Percentiles rank a stretch among this genome's conserved stretches.
phyloP scores from a whole-genome alignment of 2,329 filamentous ascomycete genomes.

The Xylariaceae sp. region DNA sequence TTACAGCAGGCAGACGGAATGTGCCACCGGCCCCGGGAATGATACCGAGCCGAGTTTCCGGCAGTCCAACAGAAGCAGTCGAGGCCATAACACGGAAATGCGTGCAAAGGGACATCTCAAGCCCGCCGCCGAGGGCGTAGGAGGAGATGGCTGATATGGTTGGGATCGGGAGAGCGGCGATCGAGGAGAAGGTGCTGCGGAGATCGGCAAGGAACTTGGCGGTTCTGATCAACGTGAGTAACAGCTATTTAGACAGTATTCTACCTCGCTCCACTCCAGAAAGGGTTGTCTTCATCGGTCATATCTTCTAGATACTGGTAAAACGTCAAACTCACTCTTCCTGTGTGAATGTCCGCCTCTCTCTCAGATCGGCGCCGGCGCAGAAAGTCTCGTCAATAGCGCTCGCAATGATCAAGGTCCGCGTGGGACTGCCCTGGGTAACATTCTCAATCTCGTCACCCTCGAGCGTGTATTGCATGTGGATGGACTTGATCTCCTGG shows the following conservation, averaged over 20 bases:
- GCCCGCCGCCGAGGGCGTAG: conserved; percentile 82
- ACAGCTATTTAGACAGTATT: conserved; percentile 7
- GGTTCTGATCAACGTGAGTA: conserved; percentile 51
- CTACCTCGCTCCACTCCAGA: neutral
- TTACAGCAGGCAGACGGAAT: conserved; percentile 73
- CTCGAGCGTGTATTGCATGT: conserved; percentile 52
- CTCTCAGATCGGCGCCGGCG: conserved; percentile 90
- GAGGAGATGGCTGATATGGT: conserved; percentile 86
- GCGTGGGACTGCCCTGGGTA: conserved; percentile 54
- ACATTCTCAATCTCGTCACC: conserved; percentile 45
- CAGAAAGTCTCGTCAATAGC: conserved; percentile 86
- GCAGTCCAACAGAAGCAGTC: conserved; percentile 67
- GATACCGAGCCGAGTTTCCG: conserved; percentile 89
- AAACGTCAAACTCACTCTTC: conserved; percentile 59
- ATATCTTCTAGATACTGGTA: neutral
- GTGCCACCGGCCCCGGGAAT: conserved; percentile 93
- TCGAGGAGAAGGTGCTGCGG: conserved; percentile 65
- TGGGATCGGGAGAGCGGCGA: conserved; percentile 75
- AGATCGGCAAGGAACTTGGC: conserved; percentile 71
- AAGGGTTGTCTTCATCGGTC: neutral
- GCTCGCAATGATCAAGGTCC: conserved; percentile 78
- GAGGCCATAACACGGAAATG: conserved; percentile 83
- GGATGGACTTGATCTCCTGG: conserved; percentile 66
- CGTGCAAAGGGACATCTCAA: conserved; percentile 86
- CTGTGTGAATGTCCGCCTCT: conserved; percentile 68